These are phyloP conservation scores for Saussurea involucrata DNA, from an alignment of 129 eudicot species.

Conservation along the genomic window DNA sequence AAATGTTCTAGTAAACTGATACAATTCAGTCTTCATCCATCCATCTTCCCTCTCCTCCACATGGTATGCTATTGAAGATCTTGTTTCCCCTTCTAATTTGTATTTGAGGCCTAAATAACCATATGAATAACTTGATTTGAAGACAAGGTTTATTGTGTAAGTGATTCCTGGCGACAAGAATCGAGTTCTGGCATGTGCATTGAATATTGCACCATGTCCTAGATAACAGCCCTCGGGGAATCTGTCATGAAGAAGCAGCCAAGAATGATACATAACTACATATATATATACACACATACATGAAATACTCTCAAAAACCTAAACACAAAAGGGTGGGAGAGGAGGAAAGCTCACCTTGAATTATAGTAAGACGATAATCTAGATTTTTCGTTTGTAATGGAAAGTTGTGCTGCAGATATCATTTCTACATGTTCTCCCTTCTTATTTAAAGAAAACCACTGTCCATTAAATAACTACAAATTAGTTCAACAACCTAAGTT, in stretches of 20 bases:
- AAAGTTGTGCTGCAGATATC: background rate
- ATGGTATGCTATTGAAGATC: background rate
- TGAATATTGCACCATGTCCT: background rate
- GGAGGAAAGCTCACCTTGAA: background rate
- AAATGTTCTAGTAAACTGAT: background rate
- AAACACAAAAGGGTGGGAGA: background rate
- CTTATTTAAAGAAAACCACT: background rate
- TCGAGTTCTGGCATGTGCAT: background rate
- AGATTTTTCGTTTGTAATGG: background rate
- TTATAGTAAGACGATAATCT: background rate
- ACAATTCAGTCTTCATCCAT: constrained; percentile 2
- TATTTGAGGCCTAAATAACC: background rate
- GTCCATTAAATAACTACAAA: background rate
- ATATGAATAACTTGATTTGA: background rate
- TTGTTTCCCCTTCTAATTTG: background rate
- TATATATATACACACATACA: no score
- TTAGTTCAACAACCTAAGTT: background rate
- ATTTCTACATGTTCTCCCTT: background rate
- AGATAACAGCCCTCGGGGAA: background rate
- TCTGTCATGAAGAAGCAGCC: background rate
- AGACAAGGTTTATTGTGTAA: background rate
- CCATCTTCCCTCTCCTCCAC: background rate
- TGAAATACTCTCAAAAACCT: background rate
- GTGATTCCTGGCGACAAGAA: background rate
- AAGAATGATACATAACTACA: no score